phyloP scores from a whole-genome alignment of 202 grass and related monocot genomes.

The Alloteropsis angusta region DNA sequence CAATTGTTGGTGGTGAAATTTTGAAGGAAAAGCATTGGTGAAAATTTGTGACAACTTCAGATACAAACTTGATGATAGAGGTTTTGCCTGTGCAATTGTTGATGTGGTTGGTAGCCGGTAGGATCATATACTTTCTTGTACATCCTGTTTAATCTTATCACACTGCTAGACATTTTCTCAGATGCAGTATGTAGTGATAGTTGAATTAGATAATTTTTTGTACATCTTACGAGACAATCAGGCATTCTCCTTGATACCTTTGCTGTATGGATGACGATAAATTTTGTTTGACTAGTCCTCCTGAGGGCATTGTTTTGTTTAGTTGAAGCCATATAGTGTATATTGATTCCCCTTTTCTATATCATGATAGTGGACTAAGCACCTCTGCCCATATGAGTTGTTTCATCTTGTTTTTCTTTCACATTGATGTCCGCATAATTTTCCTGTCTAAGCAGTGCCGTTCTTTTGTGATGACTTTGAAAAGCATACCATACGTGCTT shows the following conservation, averaged over 20 bases:
- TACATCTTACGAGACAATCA: neutral
- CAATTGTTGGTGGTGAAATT: conserved; percentile 5
- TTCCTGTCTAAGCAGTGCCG: neutral
- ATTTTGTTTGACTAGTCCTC: neutral
- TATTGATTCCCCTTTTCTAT: neutral
- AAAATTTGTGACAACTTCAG: conserved; percentile 1
- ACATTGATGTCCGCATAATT: neutral
- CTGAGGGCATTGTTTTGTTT: neutral
- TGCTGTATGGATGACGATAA: neutral
- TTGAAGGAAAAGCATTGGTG: neutral
- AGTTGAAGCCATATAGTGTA: neutral
- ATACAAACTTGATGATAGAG: neutral
- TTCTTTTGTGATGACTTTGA: neutral
- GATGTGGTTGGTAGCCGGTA: conserved; percentile 1
- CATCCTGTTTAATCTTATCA: conserved; percentile 5
- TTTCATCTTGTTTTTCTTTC: neutral
- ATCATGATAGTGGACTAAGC: neutral
- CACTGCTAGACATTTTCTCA: neutral
- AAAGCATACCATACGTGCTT: too few species aligned
- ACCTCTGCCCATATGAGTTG: neutral
- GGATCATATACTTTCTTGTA: conserved; percentile 18
- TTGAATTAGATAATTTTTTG: neutral
- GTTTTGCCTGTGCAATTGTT: conserved; percentile 12
- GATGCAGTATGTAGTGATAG: neutral
- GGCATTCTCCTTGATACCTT: neutral